phyloP scores from a whole-genome alignment of 768 basidiomycete species.

The Cyathus striatus region DNA sequence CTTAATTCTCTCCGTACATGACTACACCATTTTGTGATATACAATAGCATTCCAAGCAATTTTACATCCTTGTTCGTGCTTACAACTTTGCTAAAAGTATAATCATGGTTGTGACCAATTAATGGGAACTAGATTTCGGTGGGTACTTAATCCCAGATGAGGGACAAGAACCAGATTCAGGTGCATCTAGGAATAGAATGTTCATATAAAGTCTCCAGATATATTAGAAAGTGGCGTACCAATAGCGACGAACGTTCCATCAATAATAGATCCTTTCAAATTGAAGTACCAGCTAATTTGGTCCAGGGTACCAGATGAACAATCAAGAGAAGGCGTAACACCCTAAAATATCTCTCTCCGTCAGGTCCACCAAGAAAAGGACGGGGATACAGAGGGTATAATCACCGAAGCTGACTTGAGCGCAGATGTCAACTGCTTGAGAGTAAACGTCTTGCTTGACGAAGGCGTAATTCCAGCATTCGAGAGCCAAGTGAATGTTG shows the following conservation, averaged over 20 bases:
- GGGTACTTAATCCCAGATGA: conserved; percentile 57
- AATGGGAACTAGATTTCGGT: conserved; percentile 40
- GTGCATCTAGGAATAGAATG: conserved; percentile 39
- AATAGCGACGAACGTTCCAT: conserved; percentile 59
- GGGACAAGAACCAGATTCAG: conserved; percentile 43
- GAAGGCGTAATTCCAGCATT: conserved; percentile 72
- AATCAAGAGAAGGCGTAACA: conserved; percentile 34
- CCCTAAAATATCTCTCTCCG: no score
- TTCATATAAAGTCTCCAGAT: background rate
- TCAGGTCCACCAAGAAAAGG: no score
- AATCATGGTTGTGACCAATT: conserved; percentile 24
- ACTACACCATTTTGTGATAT: no score
- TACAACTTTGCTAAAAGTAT: conserved; percentile 34
- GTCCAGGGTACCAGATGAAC: conserved; percentile 21
- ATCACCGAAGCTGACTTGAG: conserved; percentile 51
- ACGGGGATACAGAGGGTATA: no score
- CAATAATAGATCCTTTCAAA: conserved; percentile 58
- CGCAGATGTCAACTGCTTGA: conserved; percentile 48
- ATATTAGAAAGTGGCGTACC: conserved; percentile 34
- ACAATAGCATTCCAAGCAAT: no score
- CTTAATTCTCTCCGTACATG: no score
- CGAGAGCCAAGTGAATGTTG: conserved; percentile 70
- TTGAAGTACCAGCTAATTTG: conserved; percentile 62
- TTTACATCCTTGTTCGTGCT: no score
- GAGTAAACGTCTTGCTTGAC: conserved; percentile 49